Percentiles rank a stretch among this genome's conserved stretches.
These are phyloP conservation scores for Trifolium dubium DNA, from an alignment of 306 rosid genomes.

Conservation along the genomic window DNA sequence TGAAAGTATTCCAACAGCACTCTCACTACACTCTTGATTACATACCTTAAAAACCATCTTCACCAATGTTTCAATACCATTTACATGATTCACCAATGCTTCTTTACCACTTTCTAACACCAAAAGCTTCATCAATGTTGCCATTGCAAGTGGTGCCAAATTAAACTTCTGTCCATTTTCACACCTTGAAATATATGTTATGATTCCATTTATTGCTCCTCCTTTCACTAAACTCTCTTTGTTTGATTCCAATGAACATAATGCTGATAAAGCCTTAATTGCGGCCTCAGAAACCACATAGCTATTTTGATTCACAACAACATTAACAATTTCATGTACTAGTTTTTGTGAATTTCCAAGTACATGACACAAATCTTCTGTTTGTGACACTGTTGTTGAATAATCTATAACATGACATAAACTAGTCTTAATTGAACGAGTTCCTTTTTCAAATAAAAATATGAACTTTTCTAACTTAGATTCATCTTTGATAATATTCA, in stretches of 20 bases:
- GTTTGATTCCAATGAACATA: conserved; percentile 58
- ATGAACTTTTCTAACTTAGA: conserved; percentile 46
- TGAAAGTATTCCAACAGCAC: conserved; percentile 67
- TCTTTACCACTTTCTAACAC: conserved; percentile 61
- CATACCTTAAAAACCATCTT: conserved; percentile 77
- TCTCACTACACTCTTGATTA: conserved; percentile 75
- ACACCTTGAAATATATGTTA: conserved; percentile 51
- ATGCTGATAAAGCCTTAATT: conserved; percentile 63
- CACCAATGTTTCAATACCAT: conserved; percentile 59
- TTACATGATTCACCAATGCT: conserved; percentile 51
- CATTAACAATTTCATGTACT: conserved; percentile 47
- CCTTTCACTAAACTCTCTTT: conserved; percentile 52
- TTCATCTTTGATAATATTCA: conserved; percentile 63
- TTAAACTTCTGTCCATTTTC: conserved; percentile 48
- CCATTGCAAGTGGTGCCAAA: conserved; percentile 58
- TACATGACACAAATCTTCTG: conserved; percentile 46
- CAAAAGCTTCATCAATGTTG: conserved; percentile 64
- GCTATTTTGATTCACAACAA: conserved; percentile 41
- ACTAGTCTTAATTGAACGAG: conserved; percentile 52
- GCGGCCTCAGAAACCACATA: conserved; percentile 61
- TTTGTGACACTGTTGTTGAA: conserved; percentile 52
- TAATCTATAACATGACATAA: conserved; percentile 64
- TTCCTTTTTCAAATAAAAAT: conserved; percentile 58
- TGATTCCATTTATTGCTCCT: conserved; percentile 65
- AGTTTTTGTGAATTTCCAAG: conserved; percentile 59